Evolutionary conservation across 805 yeast species (phyloP), one percentile per base, ranked within the genome.

Genomic region (Candida corydali): DNA sequence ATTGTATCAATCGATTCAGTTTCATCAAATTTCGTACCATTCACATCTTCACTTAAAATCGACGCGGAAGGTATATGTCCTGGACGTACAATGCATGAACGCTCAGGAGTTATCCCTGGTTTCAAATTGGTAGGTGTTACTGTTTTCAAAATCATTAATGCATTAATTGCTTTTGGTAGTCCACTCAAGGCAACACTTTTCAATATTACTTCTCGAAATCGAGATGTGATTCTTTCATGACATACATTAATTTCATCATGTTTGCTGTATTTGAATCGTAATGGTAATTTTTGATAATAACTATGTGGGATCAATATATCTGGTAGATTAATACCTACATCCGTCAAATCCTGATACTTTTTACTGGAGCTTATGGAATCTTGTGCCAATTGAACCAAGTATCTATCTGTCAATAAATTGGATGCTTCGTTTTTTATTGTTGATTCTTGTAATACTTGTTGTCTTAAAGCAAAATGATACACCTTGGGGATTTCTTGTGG

Each of bases 161-260:
- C 74, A 55, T 88, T 89, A 55, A 89, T 89, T 1, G 88, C 76
- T 47, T 80, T 81, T 1, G 97, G 97, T 10, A 88, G 66, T 0
- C 97, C 97, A 11, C 80, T 76, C 31, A 89, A 61, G 0, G 95
- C 95, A 0, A 83, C 73, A 3, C 86, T 70, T 52, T 88, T 89
- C 50, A 89, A 61, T 3, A 89, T 61, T 7, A 88, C 80, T 50
- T 89, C 97, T 41, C 95, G 67, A 36, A 83, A 64, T 46, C 82
- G 75, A 27, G 67, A 65, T 0, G 89, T 69, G 15, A 66, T 42
- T 20, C 43, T 42, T 8, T 44, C 41, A 42, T 67, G 72, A 12
- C 56, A 54, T 8, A 59, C 58, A 34, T 51, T 59, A 30, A 65
- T 63, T 32, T 67, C 70, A 24, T 59, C 57, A 11, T 57, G 39